Percentiles rank a stretch among this genome's conserved stretches.
Evolutionary conservation across 441 rosid genomes (phyloP).

Genomic region (Erysimum cheiri): DNA sequence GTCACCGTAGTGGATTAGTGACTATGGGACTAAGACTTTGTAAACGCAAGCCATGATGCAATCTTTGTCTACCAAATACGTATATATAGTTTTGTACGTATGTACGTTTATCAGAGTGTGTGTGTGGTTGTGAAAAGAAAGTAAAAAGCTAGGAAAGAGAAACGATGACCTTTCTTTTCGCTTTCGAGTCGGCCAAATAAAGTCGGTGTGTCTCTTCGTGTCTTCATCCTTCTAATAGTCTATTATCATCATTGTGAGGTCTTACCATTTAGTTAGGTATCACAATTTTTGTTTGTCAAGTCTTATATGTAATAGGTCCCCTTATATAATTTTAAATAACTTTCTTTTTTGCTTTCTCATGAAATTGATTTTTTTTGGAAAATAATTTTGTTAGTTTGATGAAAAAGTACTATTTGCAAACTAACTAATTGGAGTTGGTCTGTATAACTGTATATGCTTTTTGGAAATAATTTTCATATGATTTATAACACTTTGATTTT

Average conservation of each 20-base stretch:
- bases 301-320: background rate
- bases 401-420: background rate
- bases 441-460: background rate
- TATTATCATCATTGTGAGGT: constrained; percentile 38
- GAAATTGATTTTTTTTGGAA: background rate
- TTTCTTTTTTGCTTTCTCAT: background rate
- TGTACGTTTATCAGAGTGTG: background rate
- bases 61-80: constrained; percentile 25
- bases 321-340: background rate
- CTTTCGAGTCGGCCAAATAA: constrained; percentile 43
- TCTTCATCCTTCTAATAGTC: constrained; percentile 38
- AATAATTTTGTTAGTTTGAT: background rate
- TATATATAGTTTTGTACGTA: constrained; percentile 15
- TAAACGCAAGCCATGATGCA: constrained; percentile 46
- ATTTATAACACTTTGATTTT: background rate
- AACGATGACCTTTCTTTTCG: constrained; percentile 41
- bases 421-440: background rate
- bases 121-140: constrained; percentile 38
- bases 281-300: constrained; percentile 10
- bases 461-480: background rate
- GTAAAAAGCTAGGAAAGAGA: constrained; percentile 25
- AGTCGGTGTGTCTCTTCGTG: constrained; percentile 47
- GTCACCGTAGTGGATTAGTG: constrained; percentile 38
- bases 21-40: constrained; percentile 33
- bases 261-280: constrained; percentile 29